Percentiles rank a stretch among this genome's conserved stretches.
Conservation (phyloP, 2,329 filamentous ascomycete genomes). For the Fusarium dlaminii region DNA sequence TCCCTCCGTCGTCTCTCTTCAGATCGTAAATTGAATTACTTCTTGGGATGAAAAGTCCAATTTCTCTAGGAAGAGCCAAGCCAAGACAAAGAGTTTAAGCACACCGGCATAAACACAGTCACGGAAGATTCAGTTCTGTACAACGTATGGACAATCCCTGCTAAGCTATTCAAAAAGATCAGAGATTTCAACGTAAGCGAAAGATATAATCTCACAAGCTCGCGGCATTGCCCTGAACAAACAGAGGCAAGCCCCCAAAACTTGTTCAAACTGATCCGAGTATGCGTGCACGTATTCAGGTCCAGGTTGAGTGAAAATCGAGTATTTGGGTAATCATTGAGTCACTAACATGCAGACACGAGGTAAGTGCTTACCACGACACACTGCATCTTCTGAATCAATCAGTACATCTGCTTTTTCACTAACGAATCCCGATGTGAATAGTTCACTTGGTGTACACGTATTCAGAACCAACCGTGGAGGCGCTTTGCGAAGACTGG, state of each 20-base stretch:
- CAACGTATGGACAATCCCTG: not conserved
- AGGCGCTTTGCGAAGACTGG: no score
- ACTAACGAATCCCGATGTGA: not conserved
- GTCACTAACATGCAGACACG: not conserved
- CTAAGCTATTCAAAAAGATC: not conserved
- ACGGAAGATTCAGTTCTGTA: not conserved
- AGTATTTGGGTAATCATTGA: not conserved
- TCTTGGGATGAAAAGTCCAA: not conserved
- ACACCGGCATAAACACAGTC: not conserved
- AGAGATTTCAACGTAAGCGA: not conserved
- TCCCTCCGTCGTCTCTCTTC: accelerated
- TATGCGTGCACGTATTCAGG: not conserved
- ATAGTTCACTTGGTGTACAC: accelerated
- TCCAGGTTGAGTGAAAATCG: not conserved
- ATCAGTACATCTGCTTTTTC: no score
- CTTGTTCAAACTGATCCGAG: not conserved
- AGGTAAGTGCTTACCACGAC: accelerated
- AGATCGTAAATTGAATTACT: not conserved
- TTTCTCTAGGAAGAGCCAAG: accelerated
- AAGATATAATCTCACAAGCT: not conserved
- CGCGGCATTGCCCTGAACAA: no score
- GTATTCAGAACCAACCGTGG: not conserved
- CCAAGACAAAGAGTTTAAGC: not conserved
- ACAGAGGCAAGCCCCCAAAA: no score
- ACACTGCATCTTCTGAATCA: not conserved